Conservation (phyloP, 1,284 basidiomycete species). For the Apiotrichum mycotoxinovorans region DNA sequence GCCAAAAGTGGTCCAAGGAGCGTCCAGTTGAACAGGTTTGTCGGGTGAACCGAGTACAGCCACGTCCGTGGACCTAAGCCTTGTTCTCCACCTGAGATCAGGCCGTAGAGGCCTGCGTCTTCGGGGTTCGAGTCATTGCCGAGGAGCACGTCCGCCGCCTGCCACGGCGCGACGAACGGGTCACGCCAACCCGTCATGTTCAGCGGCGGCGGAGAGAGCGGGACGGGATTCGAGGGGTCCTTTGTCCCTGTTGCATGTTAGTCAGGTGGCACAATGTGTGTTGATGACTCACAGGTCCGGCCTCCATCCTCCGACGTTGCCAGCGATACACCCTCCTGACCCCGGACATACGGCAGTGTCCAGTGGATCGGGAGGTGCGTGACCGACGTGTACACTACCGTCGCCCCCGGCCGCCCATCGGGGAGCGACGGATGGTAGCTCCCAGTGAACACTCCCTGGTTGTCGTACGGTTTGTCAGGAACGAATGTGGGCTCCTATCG, state of each 20-base stretch:
- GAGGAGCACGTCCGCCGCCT: no score
- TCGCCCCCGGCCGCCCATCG: not conserved
- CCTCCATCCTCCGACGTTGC: constrained; percentile 19
- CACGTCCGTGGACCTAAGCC: constrained; percentile 16
- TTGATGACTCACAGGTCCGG: constrained; percentile 14
- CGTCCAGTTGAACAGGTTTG: constrained; percentile 19
- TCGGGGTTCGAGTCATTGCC: no score
- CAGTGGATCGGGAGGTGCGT: constrained; percentile 10
- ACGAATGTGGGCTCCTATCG: constrained; percentile 3
- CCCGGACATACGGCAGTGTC: constrained; percentile 10
- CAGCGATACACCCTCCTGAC: constrained; percentile 19
- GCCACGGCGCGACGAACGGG: no score
- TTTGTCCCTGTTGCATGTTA: constrained; percentile 17
- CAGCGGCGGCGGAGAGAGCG: constrained; percentile 10
- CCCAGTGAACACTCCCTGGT: constrained; percentile 23
- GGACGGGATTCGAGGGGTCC: constrained; percentile 15
- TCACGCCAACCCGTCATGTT: constrained; percentile 25
- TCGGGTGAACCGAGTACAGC: constrained; percentile 19
- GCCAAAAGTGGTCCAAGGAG: constrained; percentile 13
- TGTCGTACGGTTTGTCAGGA: constrained; percentile 19
- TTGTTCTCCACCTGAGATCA: constrained; percentile 21
- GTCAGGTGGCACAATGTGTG: not conserved
- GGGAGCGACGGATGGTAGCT: constrained; percentile 11
- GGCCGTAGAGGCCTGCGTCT: constrained; percentile 13
- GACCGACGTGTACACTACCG: constrained; percentile 18